Base-by-base conservation (phyloP, 2,329 filamentous ascomycete species). In the Clathrospora elynae region DNA sequence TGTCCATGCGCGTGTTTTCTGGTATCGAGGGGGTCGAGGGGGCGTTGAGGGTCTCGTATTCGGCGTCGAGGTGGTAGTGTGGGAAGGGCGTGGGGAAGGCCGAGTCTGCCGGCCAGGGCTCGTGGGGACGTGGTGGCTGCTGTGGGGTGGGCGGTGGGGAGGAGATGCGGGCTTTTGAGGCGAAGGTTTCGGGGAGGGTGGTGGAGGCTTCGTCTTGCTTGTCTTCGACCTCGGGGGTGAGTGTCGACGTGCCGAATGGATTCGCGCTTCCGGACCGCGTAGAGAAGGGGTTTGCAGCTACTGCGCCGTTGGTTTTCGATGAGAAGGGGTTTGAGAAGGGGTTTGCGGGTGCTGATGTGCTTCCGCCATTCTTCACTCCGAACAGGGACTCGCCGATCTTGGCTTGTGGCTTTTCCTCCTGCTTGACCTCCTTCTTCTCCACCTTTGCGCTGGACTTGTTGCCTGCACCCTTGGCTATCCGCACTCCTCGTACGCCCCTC, bases 31-130 rank as follows among this genome's bases (percentile, higher is more conserved):
- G 78, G 2, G 59, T 71, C 7, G 71, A 71, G 55, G 83, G 64
- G 12, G 71, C 67, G 49, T 89, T 88, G 17, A 97, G 80, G 3
- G 87, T 88, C 71, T 99, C 93, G 72, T 89, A 95, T 63, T 96
- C 92, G 36, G 92, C 92, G 57, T 97, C 93, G 35, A 86, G 78
- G 74, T 90, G 88, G 64, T 86, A 87, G 19, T 80, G 74, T 1
- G 89, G 86, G 71, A 91, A 97, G 0, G 90, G 76, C 1, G 76
- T 49, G 0, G 89, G 87, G 55, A 88, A 85, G 0, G 78, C 72
- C 2, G 82, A 76, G 25, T 77, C 72, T 9, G 78, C 65, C 0
- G 92, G 92, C 91, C 91, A 97, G 6, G 89, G 86, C 55, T 90
- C 82, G 1, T 79, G 73, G 0, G 81, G 75, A 0, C 11, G 59